Percentiles rank a stretch among this genome's conserved stretches.
Evolutionary conservation across 352 stramenopile genomes (phyloP).

Genomic region (Pseudoperonospora humuli): DNA sequence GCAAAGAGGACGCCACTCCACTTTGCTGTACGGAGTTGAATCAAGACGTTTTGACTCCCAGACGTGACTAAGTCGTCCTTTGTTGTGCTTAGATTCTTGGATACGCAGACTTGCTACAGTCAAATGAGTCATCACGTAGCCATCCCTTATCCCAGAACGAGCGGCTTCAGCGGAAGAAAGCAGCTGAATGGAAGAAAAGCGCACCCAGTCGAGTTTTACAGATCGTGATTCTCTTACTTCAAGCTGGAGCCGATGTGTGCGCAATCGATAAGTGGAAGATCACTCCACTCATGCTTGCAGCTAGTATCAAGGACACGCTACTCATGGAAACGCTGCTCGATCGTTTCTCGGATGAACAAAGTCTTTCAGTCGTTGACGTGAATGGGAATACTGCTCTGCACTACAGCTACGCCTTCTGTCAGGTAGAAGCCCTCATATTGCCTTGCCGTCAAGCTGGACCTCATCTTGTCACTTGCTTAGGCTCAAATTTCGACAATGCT

Average conservation of each 20-base stretch:
- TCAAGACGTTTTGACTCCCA: neutral
- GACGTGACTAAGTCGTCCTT: neutral
- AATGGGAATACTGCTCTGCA: slow-evolving; percentile 49
- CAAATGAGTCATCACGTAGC: neutral
- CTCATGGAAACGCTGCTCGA: slow-evolving; percentile 39
- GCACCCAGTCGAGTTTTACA: slow-evolving; percentile 29
- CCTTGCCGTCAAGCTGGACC: neutral
- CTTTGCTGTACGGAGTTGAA: slow-evolving; percentile 25
- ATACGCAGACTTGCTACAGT: slow-evolving; percentile 22
- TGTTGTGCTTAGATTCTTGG: slow-evolving; percentile 22
- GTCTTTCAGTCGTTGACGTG: slow-evolving; percentile 23
- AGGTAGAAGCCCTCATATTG: slow-evolving; percentile 14
- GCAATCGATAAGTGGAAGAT: slow-evolving; percentile 47
- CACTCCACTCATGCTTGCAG: slow-evolving; percentile 55
- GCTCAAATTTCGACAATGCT: slow-evolving; percentile 35
- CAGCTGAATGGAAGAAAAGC: slow-evolving; percentile 3
- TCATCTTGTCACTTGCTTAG: slow-evolving; percentile 1
- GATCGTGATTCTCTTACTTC: slow-evolving; percentile 24
- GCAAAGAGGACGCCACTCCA: slow-evolving; percentile 39
- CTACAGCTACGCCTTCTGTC: slow-evolving; percentile 63
- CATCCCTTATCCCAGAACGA: neutral
- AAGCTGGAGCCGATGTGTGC: slow-evolving; percentile 19
- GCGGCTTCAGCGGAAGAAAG: slow-evolving; percentile 4
- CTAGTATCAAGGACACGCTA: slow-evolving; percentile 19
- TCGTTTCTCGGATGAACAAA: slow-evolving; percentile 7